Base-by-base conservation (phyloP, 768 basidiomycete species). In the Fomitopsis serialis region DNA sequence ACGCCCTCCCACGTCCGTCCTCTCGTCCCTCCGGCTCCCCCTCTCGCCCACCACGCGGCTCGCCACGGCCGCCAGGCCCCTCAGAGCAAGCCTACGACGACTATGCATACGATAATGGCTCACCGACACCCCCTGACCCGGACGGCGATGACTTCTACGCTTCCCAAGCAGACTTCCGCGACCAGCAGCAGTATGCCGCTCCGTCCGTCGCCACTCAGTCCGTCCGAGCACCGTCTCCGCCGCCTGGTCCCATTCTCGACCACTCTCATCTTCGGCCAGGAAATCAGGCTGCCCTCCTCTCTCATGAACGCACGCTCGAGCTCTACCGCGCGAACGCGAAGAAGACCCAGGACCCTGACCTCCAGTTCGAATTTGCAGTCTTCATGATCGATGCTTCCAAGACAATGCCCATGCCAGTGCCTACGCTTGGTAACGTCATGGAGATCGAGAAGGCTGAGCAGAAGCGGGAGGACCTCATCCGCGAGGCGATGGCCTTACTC, bases 321-420 rank as follows among this genome's bases (percentile, higher is more conserved):
- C 84, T 97, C 57, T 99, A 99, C 75, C 89, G 97, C 45, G 84
- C 87, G 42, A 99, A 99, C 70, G 97, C 96, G 29, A 97, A 96
- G 75, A 98, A 98, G 74, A 97, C 95, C 0, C 93, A 97, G 73
- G 93, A 98, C 68, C 95, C 96, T 0, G 92, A 98, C 63, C 75
- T 98, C 52, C 95, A 96, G 67, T 98, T 94, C 75, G 97, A 99
- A 68, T 98, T 99, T 61, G 92, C 96, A 37, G 92, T 95, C 9
- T 98, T 98, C 78, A 94, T 98, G 89, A 89, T 99, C 66, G 97
- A 98, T 65, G 92, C 95, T 46, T 90, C 93, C 46, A 97, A 96
- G 70, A 84, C 87, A 2, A 81, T 93, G 67, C 87, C 87, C 40
- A 84, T 90, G 53, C 90, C 91, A 4, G 73, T 72, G 2, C 78